Evolutionary conservation across 306 rosid genomes (phyloP).

Genomic region (Trifolium repens): DNA sequence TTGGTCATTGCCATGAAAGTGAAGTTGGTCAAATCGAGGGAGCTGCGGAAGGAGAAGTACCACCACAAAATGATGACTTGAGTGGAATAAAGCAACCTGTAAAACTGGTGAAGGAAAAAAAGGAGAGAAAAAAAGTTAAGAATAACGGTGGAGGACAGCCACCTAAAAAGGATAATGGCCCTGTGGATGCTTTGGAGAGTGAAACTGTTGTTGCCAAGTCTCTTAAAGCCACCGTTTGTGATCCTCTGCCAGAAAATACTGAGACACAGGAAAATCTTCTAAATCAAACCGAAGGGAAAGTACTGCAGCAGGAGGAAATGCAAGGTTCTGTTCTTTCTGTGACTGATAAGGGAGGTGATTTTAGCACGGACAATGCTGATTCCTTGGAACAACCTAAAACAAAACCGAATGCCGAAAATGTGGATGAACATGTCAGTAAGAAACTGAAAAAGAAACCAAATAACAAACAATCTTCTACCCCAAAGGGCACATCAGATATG

Average conservation of each 20-base stretch:
- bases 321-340: slow-evolving; percentile 33
- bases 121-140: slow-evolving; percentile 47
- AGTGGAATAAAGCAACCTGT: slow-evolving; percentile 40
- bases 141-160: slow-evolving; percentile 40
- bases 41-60: slow-evolving; percentile 48
- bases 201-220: slow-evolving; percentile 41
- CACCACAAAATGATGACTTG: slow-evolving; percentile 43
- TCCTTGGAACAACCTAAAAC: slow-evolving; percentile 46
- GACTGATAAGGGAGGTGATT: slow-evolving; percentile 38
- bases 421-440: slow-evolving; percentile 43
- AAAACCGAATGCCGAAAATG: slow-evolving; percentile 46
- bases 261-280: slow-evolving; percentile 43
- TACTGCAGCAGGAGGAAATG: slow-evolving; percentile 38
- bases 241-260: slow-evolving; percentile 43
- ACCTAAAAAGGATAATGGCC: slow-evolving; percentile 28
- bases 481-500: slow-evolving; percentile 43
- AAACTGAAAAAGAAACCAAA: slow-evolving; percentile 54
- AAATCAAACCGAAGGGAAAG: slow-evolving; percentile 49
- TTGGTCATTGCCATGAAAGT: slow-evolving; percentile 36
- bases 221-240: slow-evolving; percentile 41
- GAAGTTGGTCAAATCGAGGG: slow-evolving; percentile 38
- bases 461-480: slow-evolving; percentile 48
- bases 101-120: slow-evolving; percentile 49
- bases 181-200: slow-evolving; percentile 43
- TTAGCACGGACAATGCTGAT: slow-evolving; percentile 37